A percentile compares a stretch with the other conserved stretches of the same genome.
Conservation (phyloP, 441 rosid genomes). For the Brassica hybrid region DNA sequence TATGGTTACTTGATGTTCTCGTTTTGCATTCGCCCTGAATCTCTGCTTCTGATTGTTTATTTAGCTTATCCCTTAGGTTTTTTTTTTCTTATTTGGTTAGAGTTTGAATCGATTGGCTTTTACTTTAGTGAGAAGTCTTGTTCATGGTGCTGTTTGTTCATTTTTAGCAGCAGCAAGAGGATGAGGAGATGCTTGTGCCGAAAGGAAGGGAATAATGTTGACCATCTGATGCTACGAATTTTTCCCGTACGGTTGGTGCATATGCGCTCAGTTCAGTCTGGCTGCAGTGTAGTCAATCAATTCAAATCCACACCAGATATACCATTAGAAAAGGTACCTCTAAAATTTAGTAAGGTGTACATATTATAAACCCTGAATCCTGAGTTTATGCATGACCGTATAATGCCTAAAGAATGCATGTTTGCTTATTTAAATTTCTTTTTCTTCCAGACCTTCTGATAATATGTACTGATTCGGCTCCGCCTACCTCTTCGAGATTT, state of each 20-base stretch:
- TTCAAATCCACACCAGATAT: constrained; percentile 51
- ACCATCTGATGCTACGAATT: constrained; percentile 62
- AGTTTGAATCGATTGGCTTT: constrained; percentile 30
- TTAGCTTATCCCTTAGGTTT: constrained; percentile 30
- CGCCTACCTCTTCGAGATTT: too few species aligned
- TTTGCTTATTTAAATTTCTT: too few species aligned
- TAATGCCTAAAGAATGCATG: too few species aligned
- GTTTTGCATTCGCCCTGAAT: constrained; percentile 38
- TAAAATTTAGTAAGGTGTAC: neutral
- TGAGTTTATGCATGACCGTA: constrained; percentile 21
- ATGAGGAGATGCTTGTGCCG: constrained; percentile 75
- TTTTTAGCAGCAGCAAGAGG: constrained; percentile 58
- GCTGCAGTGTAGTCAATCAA: constrained; percentile 70
- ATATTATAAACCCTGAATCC: neutral
- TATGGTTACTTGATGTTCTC: constrained; percentile 2
- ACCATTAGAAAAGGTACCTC: constrained; percentile 58
- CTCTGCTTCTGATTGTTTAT: constrained; percentile 27
- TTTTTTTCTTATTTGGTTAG: constrained; percentile 29
- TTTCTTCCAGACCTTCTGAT: too few species aligned
- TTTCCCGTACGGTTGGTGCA: constrained; percentile 75
- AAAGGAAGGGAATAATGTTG: constrained; percentile 73
- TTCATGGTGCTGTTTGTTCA: constrained; percentile 23
- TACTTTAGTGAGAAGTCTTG: too few species aligned
- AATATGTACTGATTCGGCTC: too few species aligned
- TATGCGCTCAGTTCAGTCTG: constrained; percentile 72